Conservation (phyloP, 2,329 filamentous ascomycete species). For the Plenodomus lindquistii region DNA sequence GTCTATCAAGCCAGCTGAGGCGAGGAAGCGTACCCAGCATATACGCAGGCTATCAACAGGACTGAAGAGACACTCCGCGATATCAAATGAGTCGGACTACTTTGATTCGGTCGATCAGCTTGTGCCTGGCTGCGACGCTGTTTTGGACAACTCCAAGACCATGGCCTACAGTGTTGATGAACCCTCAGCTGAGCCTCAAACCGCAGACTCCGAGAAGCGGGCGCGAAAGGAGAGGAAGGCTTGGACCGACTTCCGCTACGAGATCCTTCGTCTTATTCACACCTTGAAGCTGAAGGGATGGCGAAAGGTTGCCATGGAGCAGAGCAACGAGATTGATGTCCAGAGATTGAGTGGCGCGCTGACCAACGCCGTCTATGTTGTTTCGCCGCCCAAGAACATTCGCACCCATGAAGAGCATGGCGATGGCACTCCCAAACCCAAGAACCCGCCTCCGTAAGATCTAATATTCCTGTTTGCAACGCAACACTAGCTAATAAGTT, state of each 20-base stretch:
- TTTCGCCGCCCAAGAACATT: conserved; percentile 74
- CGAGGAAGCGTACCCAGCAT: conserved; percentile 34
- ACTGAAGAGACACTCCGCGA: conserved; percentile 52
- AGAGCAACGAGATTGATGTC: conserved; percentile 69
- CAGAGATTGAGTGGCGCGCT: conserved; percentile 85
- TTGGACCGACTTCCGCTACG: conserved; percentile 87
- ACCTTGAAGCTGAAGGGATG: conserved; percentile 90
- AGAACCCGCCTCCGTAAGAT: conserved; percentile 59
- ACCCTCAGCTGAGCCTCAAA: conserved; percentile 51
- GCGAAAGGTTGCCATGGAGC: conserved; percentile 77
- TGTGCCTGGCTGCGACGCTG: conserved; percentile 83
- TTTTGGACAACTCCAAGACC: conserved; percentile 88
- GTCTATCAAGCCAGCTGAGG: conserved; percentile 44
- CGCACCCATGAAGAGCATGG: conserved; percentile 45
- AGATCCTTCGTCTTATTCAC: conserved; percentile 86
- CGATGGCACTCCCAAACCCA: conserved; percentile 42
- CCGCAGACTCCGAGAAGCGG: conserved; percentile 49
- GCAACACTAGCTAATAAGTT: conserved; percentile 12
- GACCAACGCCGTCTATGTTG: conserved; percentile 96
- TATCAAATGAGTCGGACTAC: conserved; percentile 84
- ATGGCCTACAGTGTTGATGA: conserved; percentile 72
- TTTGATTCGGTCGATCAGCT: conserved; percentile 74
- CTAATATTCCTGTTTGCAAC: background rate
- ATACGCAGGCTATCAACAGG: conserved; percentile 35
- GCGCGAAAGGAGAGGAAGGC: conserved; percentile 70